A percentile compares a stretch with the other conserved stretches of the same genome.
These are phyloP conservation scores for Colletotrichum tropicicola DNA, from an alignment of 2,329 filamentous ascomycete genomes.

Conservation along the genomic window DNA sequence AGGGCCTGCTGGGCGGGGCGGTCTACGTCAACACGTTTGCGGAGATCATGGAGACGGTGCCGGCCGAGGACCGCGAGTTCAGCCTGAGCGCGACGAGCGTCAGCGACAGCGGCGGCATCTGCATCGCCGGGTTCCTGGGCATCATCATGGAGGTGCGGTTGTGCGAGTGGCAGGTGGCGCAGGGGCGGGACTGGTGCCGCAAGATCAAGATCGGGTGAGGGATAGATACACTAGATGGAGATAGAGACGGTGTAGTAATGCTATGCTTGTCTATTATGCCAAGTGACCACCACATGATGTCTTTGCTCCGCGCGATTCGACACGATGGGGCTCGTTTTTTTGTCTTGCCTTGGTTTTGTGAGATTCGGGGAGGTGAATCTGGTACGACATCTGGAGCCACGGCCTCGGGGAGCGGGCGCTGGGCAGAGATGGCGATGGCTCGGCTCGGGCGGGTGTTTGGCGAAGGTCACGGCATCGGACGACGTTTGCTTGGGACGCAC, in stretches of 20 bases:
- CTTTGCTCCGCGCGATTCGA: too few species aligned
- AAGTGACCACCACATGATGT: too few species aligned
- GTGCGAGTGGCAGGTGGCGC: slow-evolving; percentile 85
- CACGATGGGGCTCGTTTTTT: too few species aligned
- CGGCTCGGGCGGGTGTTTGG: neutral
- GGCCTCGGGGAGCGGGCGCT: too few species aligned
- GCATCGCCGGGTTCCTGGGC: slow-evolving; percentile 83
- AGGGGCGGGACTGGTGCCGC: slow-evolving; percentile 79
- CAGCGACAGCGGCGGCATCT: slow-evolving; percentile 91
- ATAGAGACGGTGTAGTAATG: fast-evolving
- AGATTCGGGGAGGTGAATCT: too few species aligned
- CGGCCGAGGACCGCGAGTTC: slow-evolving; percentile 84
- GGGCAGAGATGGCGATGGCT: too few species aligned
- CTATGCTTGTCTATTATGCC: neutral
- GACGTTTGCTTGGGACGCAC: neutral
- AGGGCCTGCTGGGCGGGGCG: slow-evolving; percentile 87
- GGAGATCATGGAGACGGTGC: slow-evolving; percentile 87
- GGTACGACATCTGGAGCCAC: neutral
- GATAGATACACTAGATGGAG: neutral
- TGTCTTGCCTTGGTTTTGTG: too few species aligned
- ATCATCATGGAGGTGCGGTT: slow-evolving; percentile 84
- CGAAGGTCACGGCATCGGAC: neutral
- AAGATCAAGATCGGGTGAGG: slow-evolving; percentile 54
- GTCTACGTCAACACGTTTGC: slow-evolving; percentile 98
- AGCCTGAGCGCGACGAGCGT: slow-evolving; percentile 90